Conservation (phyloP, 805 yeast species). For the Lipomyces lipofer region DNA sequence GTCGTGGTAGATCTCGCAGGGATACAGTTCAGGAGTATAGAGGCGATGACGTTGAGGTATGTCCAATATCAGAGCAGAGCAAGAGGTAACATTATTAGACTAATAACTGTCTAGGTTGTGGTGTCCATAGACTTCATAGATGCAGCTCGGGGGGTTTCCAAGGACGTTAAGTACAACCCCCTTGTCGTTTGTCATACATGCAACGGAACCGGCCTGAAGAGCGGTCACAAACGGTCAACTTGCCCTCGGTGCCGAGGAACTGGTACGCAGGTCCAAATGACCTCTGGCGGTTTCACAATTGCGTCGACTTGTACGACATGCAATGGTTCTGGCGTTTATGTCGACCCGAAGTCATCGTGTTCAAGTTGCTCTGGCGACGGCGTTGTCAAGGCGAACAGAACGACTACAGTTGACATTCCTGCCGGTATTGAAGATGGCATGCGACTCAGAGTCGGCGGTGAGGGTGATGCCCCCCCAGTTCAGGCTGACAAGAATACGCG, state of each 20-base stretch:
- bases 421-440: conserved; percentile 87
- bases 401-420: conserved; percentile 83
- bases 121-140: conserved; percentile 79
- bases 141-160: conserved; percentile 74
- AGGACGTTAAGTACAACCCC: conserved; percentile 68
- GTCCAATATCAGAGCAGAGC: not conserved
- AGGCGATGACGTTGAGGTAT: conserved; percentile 69
- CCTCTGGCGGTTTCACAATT: conserved; percentile 96
- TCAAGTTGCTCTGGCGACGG: conserved; percentile 86
- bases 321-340: conserved; percentile 82
- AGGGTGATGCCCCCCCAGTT: conserved; percentile 76
- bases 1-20: conserved; percentile 36
- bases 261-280: conserved; percentile 81
- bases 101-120: conserved; percentile 45
- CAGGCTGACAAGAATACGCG: conserved; percentile 63
- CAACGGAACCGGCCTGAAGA: conserved; percentile 80
- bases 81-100: conserved; percentile 50
- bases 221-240: conserved; percentile 69
- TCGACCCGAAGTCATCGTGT: conserved; percentile 71
- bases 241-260: conserved; percentile 91
- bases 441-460: conserved; percentile 77
- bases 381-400: conserved; percentile 62
- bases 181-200: conserved; percentile 78
- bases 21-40: conserved; percentile 68
- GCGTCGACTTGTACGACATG: conserved; percentile 87